phyloP scores from a whole-genome alignment of 108 stramenopile species.

The Cylindrotheca fusiformis region DNA sequence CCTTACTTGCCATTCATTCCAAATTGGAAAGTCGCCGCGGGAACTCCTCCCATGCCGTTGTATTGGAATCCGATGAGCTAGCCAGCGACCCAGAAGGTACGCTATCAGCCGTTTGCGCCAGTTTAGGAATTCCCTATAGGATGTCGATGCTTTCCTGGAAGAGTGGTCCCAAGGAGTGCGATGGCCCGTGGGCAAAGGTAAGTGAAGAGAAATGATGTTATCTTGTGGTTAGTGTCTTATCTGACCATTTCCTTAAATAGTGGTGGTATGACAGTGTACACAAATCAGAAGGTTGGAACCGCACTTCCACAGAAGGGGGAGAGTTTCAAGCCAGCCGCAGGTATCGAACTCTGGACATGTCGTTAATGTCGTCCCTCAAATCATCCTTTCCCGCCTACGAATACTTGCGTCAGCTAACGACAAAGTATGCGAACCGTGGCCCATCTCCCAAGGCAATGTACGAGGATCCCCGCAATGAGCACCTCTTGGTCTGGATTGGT shows the following conservation, averaged over 20 bases:
- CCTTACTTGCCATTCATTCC: slow-evolving; percentile 71
- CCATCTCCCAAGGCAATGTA: slow-evolving; percentile 59
- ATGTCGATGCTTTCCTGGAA: slow-evolving; percentile 72
- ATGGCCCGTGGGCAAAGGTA: slow-evolving; percentile 76
- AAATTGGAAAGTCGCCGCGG: slow-evolving; percentile 32
- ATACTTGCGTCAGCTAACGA: slow-evolving; percentile 51
- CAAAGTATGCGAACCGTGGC: slow-evolving; percentile 43
- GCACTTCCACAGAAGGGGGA: slow-evolving; percentile 17
- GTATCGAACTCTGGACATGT: slow-evolving; percentile 61
- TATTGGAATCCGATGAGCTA: slow-evolving; percentile 85
- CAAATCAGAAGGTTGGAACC: slow-evolving; percentile 72
- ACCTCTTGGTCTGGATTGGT: slow-evolving; percentile 86
- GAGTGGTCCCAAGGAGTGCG: slow-evolving; percentile 63
- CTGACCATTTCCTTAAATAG: slow-evolving; percentile 23
- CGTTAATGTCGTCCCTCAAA: slow-evolving; percentile 54
- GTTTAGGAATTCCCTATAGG: slow-evolving; percentile 61
- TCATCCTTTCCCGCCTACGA: slow-evolving; percentile 69
- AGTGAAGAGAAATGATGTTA: slow-evolving; percentile 10
- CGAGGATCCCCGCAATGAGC: slow-evolving; percentile 84
- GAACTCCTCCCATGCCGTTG: slow-evolving; percentile 25
- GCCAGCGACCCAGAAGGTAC: slow-evolving; percentile 52
- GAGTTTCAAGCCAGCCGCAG: slow-evolving; percentile 16
- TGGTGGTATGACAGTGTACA: slow-evolving; percentile 86
- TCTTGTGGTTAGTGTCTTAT: slow-evolving; percentile 13
- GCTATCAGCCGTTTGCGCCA: slow-evolving; percentile 43